Percentiles rank a stretch among this genome's conserved stretches.
Conservation (phyloP, 2,329 filamentous ascomycete genomes). For the Pseudogymnoascus sp. region DNA sequence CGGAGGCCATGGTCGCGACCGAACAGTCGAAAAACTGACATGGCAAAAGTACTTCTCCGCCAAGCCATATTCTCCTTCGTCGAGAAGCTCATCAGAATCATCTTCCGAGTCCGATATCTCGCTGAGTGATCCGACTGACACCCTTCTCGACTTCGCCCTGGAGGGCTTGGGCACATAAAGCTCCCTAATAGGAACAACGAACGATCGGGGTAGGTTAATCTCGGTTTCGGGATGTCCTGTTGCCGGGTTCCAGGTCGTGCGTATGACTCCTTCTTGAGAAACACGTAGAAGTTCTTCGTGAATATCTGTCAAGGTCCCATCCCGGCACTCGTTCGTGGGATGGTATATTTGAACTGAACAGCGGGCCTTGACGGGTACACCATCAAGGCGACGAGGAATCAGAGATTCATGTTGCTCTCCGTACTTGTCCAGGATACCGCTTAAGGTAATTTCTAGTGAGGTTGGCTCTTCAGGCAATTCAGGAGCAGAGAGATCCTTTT, state of each 20-base stretch:
- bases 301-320: not conserved
- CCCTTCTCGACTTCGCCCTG: not conserved
- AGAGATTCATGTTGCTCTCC: not conserved
- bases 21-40: not conserved
- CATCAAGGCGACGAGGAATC: not conserved
- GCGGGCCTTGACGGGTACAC: not conserved
- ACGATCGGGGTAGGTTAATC: not conserved
- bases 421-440: not conserved
- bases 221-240: not conserved
- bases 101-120: slow-evolving; percentile 1
- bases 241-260: not conserved
- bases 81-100: not conserved
- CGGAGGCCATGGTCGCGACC: not conserved
- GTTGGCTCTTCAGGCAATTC: not conserved
- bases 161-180: not conserved
- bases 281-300: not conserved
- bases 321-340: not conserved
- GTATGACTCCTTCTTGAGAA: not conserved
- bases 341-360: not conserved
- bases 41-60: slow-evolving; percentile 1
- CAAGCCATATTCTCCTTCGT: not conserved
- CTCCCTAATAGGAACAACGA: not conserved
- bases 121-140: not conserved
- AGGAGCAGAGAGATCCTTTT: not conserved
- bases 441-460: not conserved